Conservation (phyloP, 164 flowering plant species). For the Kalanchoe fedtschenkoi region DNA sequence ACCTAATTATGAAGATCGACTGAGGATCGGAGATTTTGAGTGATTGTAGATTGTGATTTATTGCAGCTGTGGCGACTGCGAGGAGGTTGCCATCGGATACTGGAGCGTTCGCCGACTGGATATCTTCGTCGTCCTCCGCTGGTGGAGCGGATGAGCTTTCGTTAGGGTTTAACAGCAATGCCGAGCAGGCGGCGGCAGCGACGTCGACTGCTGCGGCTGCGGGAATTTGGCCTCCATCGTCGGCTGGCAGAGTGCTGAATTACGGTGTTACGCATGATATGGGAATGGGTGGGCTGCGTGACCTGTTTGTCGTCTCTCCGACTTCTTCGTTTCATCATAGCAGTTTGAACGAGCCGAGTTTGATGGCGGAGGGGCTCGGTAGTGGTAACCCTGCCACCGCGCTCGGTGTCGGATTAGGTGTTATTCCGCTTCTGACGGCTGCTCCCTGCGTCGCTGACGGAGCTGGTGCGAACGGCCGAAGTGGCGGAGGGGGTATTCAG, state of each 20-base stretch:
- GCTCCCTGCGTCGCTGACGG: slow-evolving; percentile 21
- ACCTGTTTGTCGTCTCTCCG: slow-evolving; percentile 59
- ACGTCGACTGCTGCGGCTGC: slow-evolving; percentile 14
- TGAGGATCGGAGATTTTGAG: no score
- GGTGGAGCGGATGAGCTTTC: slow-evolving; percentile 45
- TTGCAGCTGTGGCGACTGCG: slow-evolving; percentile 83
- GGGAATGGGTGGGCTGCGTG: slow-evolving; percentile 66
- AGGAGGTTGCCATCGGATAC: slow-evolving; percentile 50
- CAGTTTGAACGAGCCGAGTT: slow-evolving; percentile 14
- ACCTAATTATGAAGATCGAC: no score
- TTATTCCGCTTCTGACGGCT: slow-evolving; percentile 55
- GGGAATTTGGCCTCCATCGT: slow-evolving; percentile 14
- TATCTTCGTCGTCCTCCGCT: slow-evolving; percentile 50
- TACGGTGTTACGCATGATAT: slow-evolving; percentile 50
- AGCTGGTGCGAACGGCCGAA: neutral
- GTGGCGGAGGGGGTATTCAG: slow-evolving; percentile 17
- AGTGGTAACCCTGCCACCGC: slow-evolving; percentile 28
- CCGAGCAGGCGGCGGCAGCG: slow-evolving; percentile 21
- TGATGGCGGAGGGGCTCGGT: slow-evolving; percentile 17
- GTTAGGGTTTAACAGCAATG: slow-evolving; percentile 51
- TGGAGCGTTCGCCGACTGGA: slow-evolving; percentile 83
- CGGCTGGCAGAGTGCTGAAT: slow-evolving; percentile 26
- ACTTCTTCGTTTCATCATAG: slow-evolving; percentile 40
- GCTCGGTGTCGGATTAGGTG: slow-evolving; percentile 43
- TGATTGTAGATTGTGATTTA: slow-evolving; percentile 33